These are phyloP conservation scores for Halophytophthora batemanensis DNA, from an alignment of 352 stramenopile genomes.

Conservation along the genomic window DNA sequence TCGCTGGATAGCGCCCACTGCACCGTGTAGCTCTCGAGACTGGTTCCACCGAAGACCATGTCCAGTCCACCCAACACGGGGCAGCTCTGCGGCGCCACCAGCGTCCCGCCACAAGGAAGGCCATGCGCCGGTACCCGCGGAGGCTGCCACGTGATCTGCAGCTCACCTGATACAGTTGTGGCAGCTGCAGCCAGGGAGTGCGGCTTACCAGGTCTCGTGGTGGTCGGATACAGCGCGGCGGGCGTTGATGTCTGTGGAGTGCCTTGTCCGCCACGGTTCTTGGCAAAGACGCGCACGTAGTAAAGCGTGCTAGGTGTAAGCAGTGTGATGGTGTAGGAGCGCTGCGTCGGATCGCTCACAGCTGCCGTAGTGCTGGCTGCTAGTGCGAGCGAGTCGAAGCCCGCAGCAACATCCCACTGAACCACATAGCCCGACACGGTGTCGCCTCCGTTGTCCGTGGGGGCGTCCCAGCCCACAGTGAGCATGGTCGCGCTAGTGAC, in stretches of 20 bases:
- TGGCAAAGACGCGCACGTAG: constrained; percentile 88
- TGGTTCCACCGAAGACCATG: constrained; percentile 87
- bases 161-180: constrained; percentile 28
- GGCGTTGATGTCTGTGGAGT: constrained; percentile 54
- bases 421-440: constrained; percentile 87
- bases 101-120: constrained; percentile 65
- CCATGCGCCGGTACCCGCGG: constrained; percentile 60
- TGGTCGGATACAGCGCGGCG: constrained; percentile 42
- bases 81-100: constrained; percentile 50
- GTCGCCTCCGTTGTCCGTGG: constrained; percentile 88
- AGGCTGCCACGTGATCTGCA: constrained; percentile 62
- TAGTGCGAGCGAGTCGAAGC: constrained; percentile 82
- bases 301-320: constrained; percentile 83
- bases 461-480: constrained; percentile 84
- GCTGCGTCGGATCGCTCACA: constrained; percentile 56
- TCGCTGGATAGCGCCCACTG: constrained; percentile 78
- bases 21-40: constrained; percentile 91
- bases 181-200: constrained; percentile 38
- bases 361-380: constrained; percentile 51
- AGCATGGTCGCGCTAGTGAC: constrained; percentile 89
- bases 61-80: constrained; percentile 71
- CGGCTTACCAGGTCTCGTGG: constrained; percentile 65
- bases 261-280: constrained; percentile 54
- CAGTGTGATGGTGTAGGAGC: constrained; percentile 75
- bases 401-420: constrained; percentile 89